Conservation (phyloP, 1,139 yeast genomes). For the Yamadazyma spencermartinsiae region DNA sequence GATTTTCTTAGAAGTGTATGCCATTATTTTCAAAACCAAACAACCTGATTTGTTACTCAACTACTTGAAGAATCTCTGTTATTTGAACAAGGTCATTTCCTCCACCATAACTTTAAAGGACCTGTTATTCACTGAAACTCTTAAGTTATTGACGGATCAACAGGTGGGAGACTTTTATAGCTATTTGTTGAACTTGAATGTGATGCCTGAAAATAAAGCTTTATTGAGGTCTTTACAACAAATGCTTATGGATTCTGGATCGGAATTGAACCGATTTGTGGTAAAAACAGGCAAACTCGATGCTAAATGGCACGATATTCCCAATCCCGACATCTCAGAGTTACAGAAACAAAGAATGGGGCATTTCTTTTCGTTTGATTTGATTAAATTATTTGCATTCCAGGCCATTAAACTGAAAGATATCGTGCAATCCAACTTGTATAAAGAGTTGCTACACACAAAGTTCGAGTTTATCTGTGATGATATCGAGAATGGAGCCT, state of each 20-base stretch:
- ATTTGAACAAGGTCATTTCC: constrained; percentile 25
- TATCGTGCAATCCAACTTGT: constrained; percentile 34
- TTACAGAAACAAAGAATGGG: constrained; percentile 30
- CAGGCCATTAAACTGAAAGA: constrained; percentile 28
- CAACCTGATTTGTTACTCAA: constrained; percentile 23
- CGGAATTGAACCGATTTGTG: constrained; percentile 32
- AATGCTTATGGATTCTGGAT: constrained; percentile 25
- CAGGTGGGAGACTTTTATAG: constrained; percentile 29
- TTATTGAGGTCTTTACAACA: constrained; percentile 23
- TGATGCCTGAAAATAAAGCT: constrained; percentile 24
- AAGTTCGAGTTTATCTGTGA: constrained; percentile 35
- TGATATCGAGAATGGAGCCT: constrained; percentile 11
- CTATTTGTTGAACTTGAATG: constrained; percentile 35
- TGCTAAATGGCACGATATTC: constrained; percentile 41
- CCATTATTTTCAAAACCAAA: constrained; percentile 19
- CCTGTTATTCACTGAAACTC: constrained; percentile 20
- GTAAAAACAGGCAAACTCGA: constrained; percentile 38
- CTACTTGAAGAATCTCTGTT: constrained; percentile 22
- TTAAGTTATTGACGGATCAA: constrained; percentile 21
- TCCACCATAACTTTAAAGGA: constrained; percentile 24
- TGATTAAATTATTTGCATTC: constrained; percentile 25
- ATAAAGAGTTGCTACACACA: constrained; percentile 35
- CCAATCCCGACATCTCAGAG: constrained; percentile 17
- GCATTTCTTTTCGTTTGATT: constrained; percentile 30
- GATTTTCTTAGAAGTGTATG: constrained; percentile 23